Evolutionary conservation across 2,329 filamentous ascomycete species (phyloP), one percentile per base, ranked within the genome.

Genomic region (Botryosphaeria dothidea): DNA sequence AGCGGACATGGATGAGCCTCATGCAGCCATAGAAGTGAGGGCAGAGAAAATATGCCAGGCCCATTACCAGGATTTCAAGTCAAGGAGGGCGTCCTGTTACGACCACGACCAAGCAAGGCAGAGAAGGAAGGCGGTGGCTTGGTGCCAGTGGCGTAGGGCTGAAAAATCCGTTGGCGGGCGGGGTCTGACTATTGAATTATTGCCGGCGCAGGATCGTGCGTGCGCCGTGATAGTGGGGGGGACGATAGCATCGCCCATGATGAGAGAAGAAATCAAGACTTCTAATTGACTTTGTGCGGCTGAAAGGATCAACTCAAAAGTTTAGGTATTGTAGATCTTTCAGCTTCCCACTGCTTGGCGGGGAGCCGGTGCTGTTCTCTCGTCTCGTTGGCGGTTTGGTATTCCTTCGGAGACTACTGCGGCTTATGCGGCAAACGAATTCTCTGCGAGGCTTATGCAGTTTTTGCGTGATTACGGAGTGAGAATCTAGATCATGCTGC

Each of bases 401-500:
- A 25, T 6, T 23, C 19, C 49, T 21, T n/a, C 4, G 4, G 11
- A 11, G n/a, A 54, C 29, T n/a, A n/a, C 7, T 34, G 36, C 52
- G 23, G 38, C 36, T 58, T 45, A 25, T 31, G 38, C 38, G 29
- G 49, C 31, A 34, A 34, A 52, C 27, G 15, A 8, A 45, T 46
- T 43, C 21, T 23, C 25, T n/a, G 17, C 17, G 25, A 45, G 56
- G 56, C 56, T 46, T 45, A 60, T 46, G 4, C 38, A 15, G 4
- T 17, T 45, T 57, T 57, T 60, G 25, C 25, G 41, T 60, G 56
- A 38, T 60, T 46, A 60, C 56, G 17, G 21, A 9, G 41, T 60
- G 56, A 60, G 56, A 60, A 60, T 60, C 56, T 60, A 60, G 56
- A 60, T 60, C 41, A 13, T n/a, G 27, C 56, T 60, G 56, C 56